Conservation (phyloP, 495 filamentous ascomycete genomes). For the Lasiosphaeria hispida region DNA sequence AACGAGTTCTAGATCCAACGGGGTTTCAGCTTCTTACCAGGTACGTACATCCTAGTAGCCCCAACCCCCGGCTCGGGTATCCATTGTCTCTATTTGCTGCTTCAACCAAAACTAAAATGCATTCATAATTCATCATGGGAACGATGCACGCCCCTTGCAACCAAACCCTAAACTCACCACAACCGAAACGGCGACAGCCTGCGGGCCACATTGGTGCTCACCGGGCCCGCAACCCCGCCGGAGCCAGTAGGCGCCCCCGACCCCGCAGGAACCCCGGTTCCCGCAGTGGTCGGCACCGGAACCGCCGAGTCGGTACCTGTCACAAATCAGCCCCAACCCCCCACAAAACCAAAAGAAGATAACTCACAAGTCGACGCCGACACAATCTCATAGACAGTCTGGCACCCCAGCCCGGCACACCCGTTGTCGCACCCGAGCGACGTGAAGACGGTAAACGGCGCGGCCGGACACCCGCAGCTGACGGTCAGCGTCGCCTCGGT, state of each 20-base stretch:
- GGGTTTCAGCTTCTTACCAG: no score
- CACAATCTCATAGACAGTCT: slow-evolving; percentile 21
- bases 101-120: background rate
- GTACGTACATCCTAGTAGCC: no score
- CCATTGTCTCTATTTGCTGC: no score
- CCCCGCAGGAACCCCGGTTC: background rate
- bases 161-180: slow-evolving; percentile 5
- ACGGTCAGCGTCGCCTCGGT: slow-evolving; percentile 20
- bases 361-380: slow-evolving; percentile 2
- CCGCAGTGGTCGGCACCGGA: background rate
- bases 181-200: slow-evolving; percentile 2
- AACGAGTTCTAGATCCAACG: no score
- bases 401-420: slow-evolving; percentile 22
- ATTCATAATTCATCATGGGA: background rate
- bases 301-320: background rate
- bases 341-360: background rate
- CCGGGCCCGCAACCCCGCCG: background rate
- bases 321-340: background rate
- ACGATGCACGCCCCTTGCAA: background rate
- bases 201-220: background rate
- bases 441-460: slow-evolving; percentile 20
- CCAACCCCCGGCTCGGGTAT: no score
- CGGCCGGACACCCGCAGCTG: slow-evolving; percentile 18
- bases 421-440: slow-evolving; percentile 23
- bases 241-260: background rate